phyloP scores from a whole-genome alignment of 2,329 filamentous ascomycete genomes.

The Nannizziopsis barbatae region DNA sequence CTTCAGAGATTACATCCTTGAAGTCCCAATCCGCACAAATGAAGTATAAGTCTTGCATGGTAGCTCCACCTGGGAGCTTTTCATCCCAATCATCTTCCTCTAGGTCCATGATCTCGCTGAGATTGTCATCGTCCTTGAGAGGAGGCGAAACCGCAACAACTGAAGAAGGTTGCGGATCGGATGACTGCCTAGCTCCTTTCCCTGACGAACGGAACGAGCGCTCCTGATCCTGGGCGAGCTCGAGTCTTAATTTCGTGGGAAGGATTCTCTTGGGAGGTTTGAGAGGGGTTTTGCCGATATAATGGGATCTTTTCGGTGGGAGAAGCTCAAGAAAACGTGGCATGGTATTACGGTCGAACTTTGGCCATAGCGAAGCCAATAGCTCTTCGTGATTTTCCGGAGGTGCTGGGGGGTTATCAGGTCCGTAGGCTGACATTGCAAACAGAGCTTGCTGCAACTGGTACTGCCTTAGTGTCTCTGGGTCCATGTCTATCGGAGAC shows the following conservation, averaged over 20 bases:
- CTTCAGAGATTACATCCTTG: conserved; percentile 43
- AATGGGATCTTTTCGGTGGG: conserved; percentile 65
- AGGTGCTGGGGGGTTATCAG: conserved; percentile 54
- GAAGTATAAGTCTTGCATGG: conserved; percentile 68
- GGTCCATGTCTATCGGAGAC: conserved; percentile 33
- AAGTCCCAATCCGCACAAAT: conserved; percentile 79
- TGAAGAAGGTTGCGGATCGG: conserved; percentile 46
- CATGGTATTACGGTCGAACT: conserved; percentile 62
- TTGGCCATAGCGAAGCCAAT: conserved; percentile 68
- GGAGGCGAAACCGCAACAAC: conserved; percentile 39
- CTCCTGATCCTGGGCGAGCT: conserved; percentile 76
- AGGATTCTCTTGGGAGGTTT: conserved; percentile 73
- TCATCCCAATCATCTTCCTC: conserved; percentile 51
- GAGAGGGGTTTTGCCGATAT: conserved; percentile 63
- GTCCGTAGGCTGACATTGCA: conserved; percentile 37
- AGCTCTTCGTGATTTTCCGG: conserved; percentile 64
- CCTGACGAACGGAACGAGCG: conserved; percentile 69
- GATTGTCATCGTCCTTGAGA: conserved; percentile 40
- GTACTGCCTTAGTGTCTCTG: conserved; percentile 32
- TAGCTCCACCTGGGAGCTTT: conserved; percentile 56
- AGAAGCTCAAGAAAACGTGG: conserved; percentile 75
- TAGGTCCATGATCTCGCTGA: conserved; percentile 38
- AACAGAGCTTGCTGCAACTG: conserved; percentile 39
- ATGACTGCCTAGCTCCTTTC: conserved; percentile 42
- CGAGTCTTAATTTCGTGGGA: conserved; percentile 77